Percentiles rank a stretch among this genome's conserved stretches.
Evolutionary conservation across 208 protist species (phyloP).

Genomic region (Endotrypanum monterogeii): DNA sequence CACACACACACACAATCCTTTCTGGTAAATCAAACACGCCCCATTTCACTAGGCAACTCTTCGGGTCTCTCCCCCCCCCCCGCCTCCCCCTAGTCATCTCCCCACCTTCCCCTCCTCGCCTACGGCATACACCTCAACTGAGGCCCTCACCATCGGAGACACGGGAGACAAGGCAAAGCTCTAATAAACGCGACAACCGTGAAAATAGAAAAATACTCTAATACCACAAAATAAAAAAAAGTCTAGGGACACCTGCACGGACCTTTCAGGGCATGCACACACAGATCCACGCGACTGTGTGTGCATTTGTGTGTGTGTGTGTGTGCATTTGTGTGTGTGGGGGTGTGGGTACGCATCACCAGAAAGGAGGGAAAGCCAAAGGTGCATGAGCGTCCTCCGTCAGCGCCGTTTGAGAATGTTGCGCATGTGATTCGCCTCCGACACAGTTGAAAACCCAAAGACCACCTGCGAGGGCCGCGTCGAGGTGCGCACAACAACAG

Average conservation of each 20-base stretch:
- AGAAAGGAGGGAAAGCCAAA: background rate
- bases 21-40: background rate
- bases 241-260: too few species aligned
- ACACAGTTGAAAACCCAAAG: conserved; percentile 68
- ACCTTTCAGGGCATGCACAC: background rate
- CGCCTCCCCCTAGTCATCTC: too few species aligned
- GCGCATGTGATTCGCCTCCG: conserved; percentile 61
- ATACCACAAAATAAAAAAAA: too few species aligned
- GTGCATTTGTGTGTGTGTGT: background rate
- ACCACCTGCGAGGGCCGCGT: conserved; percentile 78
- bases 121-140: too few species aligned
- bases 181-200: too few species aligned
- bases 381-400: background rate
- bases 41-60: background rate
- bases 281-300: background rate
- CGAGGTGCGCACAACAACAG: conserved; percentile 61
- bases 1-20: background rate
- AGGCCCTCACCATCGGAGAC: too few species aligned
- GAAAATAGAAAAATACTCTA: too few species aligned
- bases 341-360: background rate
- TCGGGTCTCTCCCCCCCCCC: background rate
- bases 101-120: too few species aligned
- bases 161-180: too few species aligned
- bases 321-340: too few species aligned
- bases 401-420: conserved; percentile 27